Evolutionary conservation across 2,329 filamentous ascomycete species (phyloP).

Genomic region (Aspergillus sp.): DNA sequence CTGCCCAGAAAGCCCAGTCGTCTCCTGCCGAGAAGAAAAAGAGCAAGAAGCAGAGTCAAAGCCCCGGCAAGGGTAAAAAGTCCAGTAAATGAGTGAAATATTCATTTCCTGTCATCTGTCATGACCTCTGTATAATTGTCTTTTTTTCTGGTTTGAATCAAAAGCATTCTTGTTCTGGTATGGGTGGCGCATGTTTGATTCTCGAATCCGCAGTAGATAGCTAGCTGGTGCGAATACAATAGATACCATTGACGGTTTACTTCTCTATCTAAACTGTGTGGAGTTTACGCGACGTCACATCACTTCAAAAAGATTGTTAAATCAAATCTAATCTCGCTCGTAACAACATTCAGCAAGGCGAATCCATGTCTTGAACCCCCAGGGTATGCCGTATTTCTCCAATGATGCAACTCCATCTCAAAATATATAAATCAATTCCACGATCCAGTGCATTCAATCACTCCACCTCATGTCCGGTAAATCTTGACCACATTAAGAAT

Average conservation of each 20-base stretch:
- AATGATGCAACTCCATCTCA: slow-evolving; percentile 6
- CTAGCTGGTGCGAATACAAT: slow-evolving; percentile 6
- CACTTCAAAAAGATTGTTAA: neutral
- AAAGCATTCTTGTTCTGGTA: slow-evolving; percentile 16
- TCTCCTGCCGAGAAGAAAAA: slow-evolving; percentile 11
- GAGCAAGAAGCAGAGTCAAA: slow-evolving; percentile 19
- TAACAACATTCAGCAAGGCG: neutral
- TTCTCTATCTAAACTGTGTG: too few species aligned
- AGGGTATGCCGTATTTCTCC: slow-evolving; percentile 19
- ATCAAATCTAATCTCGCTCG: neutral
- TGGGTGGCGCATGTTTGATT: slow-evolving; percentile 14
- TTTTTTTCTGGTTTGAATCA: slow-evolving; percentile 14
- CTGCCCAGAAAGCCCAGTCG: slow-evolving; percentile 8
- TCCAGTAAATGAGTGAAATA: slow-evolving; percentile 27
- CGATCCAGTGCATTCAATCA: neutral
- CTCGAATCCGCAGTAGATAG: slow-evolving; percentile 5
- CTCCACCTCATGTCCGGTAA: slow-evolving; percentile 36
- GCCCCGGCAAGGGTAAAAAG: slow-evolving; percentile 23
- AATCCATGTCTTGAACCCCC: slow-evolving; percentile 4
- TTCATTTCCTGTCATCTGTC: neutral
- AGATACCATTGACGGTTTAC: slow-evolving; percentile 10
- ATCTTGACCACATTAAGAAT: slow-evolving; percentile 59
- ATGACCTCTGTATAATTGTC: slow-evolving; percentile 13
- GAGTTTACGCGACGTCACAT: too few species aligned
- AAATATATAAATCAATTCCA: slow-evolving; percentile 7